Evolutionary conservation across 2,329 filamentous ascomycete species (phyloP), one percentile per base, ranked within the genome.

Genomic region (Furcasterigmium sp.): DNA sequence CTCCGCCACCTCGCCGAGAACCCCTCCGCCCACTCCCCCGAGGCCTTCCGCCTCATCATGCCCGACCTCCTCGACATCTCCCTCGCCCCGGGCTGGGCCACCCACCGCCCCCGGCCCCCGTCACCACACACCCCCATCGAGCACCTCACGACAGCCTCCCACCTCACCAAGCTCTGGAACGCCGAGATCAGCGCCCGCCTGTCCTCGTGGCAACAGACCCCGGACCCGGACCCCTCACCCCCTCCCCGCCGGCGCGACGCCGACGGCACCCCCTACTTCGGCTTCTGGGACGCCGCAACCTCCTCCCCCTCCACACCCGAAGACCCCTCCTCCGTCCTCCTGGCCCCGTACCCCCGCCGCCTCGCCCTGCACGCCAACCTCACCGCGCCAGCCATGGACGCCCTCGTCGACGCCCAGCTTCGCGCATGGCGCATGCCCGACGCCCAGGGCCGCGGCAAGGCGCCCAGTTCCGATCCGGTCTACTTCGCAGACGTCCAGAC

Each of bases 41-140:
- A 68, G 45, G 61, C 55, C 38, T 81, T 82, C 48, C 65, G 69
- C 2, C 56, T 81, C 17, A 51, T 81, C 9, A 60, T 80, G 11
- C 75, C 78, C 0, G 61, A 64, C 30, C 55, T 78, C 3, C 67
- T 78, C 41, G 78, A 81, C 51, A 65, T 76, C 3, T 73, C 75
- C 0, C 55, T 81, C 2, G 61, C 72, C 0, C 77, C 78, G 0
- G 76, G 72, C 2, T 82, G 77, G 71, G 56, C 64, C 7, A 55
- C 55, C 4, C 59, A 60, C 9, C 67, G 76, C 3, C 65, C 67
- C 0, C 42, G 53, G 3, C 67, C 73, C 2, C 63, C 71, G 2
- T 50, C 45, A 13, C 72, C 72, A 10, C 73, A 76, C 50, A 68
- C 61, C 13, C 63, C 64, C 29, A 64, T 70, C 3, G 75, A 78